Evolutionary conservation across 495 filamentous ascomycete species (phyloP).

Genomic region (Penicillium subrubescens): DNA sequence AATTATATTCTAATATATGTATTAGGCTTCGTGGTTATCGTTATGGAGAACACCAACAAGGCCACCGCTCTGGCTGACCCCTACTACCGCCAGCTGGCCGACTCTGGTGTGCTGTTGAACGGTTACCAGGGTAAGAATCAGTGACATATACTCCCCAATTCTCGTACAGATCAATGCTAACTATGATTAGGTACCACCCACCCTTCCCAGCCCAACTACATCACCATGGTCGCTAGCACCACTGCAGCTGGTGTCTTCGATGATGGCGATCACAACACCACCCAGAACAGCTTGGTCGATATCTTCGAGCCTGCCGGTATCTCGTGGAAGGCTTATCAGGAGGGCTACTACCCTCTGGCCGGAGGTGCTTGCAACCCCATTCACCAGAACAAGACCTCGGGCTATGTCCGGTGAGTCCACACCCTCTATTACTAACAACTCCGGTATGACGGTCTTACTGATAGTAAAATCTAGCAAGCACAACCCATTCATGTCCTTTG

Average conservation of each 20-base stretch:
- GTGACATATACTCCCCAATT: neutral
- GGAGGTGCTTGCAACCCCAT: slow-evolving; percentile 16
- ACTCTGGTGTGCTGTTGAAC: slow-evolving; percentile 7
- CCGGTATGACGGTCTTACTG: neutral
- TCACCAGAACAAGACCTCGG: slow-evolving; percentile 7
- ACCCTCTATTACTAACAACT: neutral
- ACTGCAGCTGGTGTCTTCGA: slow-evolving; percentile 15
- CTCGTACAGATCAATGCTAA: neutral
- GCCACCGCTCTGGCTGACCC: slow-evolving; percentile 8
- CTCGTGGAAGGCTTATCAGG: slow-evolving; percentile 16
- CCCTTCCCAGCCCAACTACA: slow-evolving; percentile 19
- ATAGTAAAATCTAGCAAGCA: slow-evolving; percentile 10
- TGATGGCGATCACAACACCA: slow-evolving; percentile 17
- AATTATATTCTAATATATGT: neutral
- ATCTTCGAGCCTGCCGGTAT: slow-evolving; percentile 19
- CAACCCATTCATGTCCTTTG: slow-evolving; percentile 21
- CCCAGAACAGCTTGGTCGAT: slow-evolving; percentile 14
- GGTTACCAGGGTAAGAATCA: slow-evolving; percentile 7
- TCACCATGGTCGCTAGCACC: slow-evolving; percentile 18
- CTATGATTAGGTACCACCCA: slow-evolving; percentile 8
- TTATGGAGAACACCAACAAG: slow-evolving; percentile 21
- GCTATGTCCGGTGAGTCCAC: slow-evolving; percentile 15
- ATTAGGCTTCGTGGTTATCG: slow-evolving; percentile 16
- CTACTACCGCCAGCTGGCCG: slow-evolving; percentile 11
- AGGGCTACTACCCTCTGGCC: slow-evolving; percentile 14